A percentile compares a stretch with the other conserved stretches of the same genome.
These are phyloP conservation scores for Lolium rigidum DNA, from an alignment of 176 grass and related monocot genomes.

Conservation along the genomic window DNA sequence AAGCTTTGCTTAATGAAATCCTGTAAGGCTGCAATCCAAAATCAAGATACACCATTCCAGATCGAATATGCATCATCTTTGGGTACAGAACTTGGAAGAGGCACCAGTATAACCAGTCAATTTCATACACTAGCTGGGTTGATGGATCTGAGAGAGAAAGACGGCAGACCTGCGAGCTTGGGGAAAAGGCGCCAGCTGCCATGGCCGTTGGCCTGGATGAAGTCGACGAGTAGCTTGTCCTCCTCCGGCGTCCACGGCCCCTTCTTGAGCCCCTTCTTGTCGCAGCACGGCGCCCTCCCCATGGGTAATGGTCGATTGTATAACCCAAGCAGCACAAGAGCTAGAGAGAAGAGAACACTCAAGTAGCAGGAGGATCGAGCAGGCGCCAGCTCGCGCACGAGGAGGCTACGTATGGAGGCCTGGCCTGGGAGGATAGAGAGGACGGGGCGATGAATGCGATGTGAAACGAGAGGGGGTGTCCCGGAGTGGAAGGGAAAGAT, in stretches of 20 bases:
- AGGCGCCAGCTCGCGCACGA: conserved; percentile 17
- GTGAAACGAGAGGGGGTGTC: conserved; percentile 17
- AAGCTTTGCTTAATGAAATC: neutral
- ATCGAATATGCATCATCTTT: neutral
- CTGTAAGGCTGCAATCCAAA: neutral
- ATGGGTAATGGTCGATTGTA: conserved; percentile 28
- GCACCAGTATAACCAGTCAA: neutral
- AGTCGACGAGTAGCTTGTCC: conserved; percentile 97
- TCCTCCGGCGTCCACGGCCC: conserved; percentile 99
- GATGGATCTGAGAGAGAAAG: neutral
- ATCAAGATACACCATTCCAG: neutral
- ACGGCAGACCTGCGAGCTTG: conserved; percentile 75
- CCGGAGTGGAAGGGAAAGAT: conserved; percentile 31
- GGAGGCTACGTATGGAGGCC: neutral
- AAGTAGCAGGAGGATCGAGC: conserved; percentile 9
- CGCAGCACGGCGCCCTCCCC: conserved; percentile 97
- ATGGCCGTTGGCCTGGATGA: conserved; percentile 92
- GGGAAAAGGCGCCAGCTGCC: conserved; percentile 98
- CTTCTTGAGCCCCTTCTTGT: conserved; percentile 88
- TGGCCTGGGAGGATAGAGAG: neutral
- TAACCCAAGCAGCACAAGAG: neutral
- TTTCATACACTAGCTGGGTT: neutral
- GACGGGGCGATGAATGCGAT: conserved; percentile 34
- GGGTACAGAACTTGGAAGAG: neutral
- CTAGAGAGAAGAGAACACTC: neutral